Evolutionary conservation across 148 eudicot genomes (phyloP), one percentile per base, ranked within the genome.

Genomic region (Rhododendron griersonianum): DNA sequence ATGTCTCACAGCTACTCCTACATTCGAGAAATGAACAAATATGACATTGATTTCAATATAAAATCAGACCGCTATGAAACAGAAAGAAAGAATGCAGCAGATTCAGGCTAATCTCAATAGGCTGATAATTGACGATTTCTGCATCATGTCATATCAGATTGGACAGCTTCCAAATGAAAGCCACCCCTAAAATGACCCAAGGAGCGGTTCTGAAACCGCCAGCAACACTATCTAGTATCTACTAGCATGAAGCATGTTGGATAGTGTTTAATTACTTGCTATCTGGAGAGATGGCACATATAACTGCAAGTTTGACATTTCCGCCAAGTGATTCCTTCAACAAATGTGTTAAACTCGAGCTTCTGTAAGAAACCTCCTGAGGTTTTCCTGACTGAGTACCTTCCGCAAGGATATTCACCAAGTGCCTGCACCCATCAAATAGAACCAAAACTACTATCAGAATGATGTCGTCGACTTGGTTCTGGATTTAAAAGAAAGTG

Each of bases 281-380:
- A 83, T 93, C 96, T 75, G 98, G 91, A 86, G 94, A 91, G 88
- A 96, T 89, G 86, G 90, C 90, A 86, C 98, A 94, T 87, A 96
- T 93, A 87, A 94, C 91, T 81, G 95, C 90, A 81, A 94, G 94
- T 87, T 96, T 96, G 57, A 96, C 92, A 86, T 96, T 96, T 84
- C 98, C 98, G 80, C 98, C 98, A 75, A 96, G 95, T 86, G 98
- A 92, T 88, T 96, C 96, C 83, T 89, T 94, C 81, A 96, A 90
- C 59, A 96, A 81, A 85, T 95, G 94, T 48, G 98, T 96, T 88
- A 96, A 90, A 87, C 91, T 89, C 57, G 98, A 96, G 89, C 87
- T 90, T 85, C 88, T 90, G 47, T 94, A 93, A 86, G 94, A 89
- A 83, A 86, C 53, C 18, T 90, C 91, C 85, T 90, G 92, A 79